A percentile compares a stretch with the other conserved stretches of the same genome.
These are phyloP conservation scores for Rauvolfia tetraphylla DNA, from an alignment of 257 asterid species.

Conservation along the genomic window DNA sequence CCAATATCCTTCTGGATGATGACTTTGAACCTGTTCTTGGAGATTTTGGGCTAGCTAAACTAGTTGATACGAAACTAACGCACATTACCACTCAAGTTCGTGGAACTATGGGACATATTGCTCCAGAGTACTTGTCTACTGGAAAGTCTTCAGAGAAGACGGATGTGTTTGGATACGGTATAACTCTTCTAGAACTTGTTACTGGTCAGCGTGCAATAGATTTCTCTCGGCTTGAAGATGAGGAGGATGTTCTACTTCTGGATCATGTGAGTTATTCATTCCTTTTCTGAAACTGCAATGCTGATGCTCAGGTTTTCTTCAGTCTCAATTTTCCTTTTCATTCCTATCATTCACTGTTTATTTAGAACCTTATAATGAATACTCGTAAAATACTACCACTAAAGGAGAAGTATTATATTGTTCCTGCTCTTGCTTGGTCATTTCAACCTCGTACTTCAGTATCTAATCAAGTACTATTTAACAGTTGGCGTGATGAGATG, in stretches of 20 bases:
- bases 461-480: not conserved
- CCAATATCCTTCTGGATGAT: conserved; percentile 76
- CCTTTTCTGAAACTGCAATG: not conserved
- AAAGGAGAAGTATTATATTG: too few relatives aligned
- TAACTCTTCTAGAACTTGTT: conserved; percentile 82
- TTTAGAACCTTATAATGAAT: not conserved
- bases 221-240: conserved; percentile 82
- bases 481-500: not conserved
- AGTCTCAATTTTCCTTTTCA: not conserved
- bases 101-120: conserved; percentile 97
- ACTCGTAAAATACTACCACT: not conserved
- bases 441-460: not conserved
- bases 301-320: not conserved
- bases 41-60: conserved; percentile 83
- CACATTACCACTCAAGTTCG: conserved; percentile 89
- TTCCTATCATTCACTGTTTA: not conserved
- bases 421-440: not conserved
- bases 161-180: conserved; percentile 86
- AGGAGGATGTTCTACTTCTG: conserved; percentile 83
- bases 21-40: conserved; percentile 83
- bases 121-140: conserved; percentile 83
- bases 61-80: conserved; percentile 64
- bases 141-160: conserved; percentile 91
- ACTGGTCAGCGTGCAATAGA: conserved; percentile 93
- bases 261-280: conserved; percentile 61